phyloP scores from a whole-genome alignment of 164 flowering plant species.

The Buxus sempervirens region DNA sequence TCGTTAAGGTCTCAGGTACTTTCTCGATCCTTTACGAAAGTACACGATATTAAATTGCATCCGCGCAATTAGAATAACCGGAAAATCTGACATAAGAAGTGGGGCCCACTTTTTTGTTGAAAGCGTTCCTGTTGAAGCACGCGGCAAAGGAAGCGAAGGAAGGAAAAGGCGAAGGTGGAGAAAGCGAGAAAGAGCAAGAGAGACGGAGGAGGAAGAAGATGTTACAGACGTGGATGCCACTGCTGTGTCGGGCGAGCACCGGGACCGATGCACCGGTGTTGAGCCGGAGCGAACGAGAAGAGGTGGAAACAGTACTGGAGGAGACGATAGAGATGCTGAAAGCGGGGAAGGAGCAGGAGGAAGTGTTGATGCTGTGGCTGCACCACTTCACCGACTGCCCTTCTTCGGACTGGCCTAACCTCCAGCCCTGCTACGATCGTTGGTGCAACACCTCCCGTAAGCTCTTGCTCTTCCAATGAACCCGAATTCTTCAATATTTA shows the following conservation, averaged over 20 bases:
- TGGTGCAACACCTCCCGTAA: slow-evolving; percentile 72
- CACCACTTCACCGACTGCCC: slow-evolving; percentile 62
- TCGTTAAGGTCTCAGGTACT: slow-evolving; percentile 65
- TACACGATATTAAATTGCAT: too few relatives aligned
- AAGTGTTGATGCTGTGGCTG: slow-evolving; percentile 72
- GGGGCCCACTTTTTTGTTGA: not conserved
- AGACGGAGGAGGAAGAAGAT: slow-evolving; percentile 41
- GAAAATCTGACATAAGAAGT: too few relatives aligned
- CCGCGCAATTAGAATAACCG: too few relatives aligned
- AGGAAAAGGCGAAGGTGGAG: slow-evolving; percentile 24
- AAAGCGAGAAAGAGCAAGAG: slow-evolving; percentile 12
- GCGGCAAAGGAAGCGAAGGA: slow-evolving; percentile 44
- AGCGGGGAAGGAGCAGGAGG: slow-evolving; percentile 29
- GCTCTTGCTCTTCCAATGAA: slow-evolving; percentile 31
- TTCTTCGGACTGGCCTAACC: slow-evolving; percentile 85
- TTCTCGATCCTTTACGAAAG: too few relatives aligned
- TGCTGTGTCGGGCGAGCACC: slow-evolving; percentile 70
- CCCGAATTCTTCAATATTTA: not conserved
- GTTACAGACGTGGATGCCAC: slow-evolving; percentile 74
- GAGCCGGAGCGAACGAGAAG: slow-evolving; percentile 47
- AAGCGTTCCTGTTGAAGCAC: slow-evolving; percentile 70
- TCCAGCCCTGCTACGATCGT: slow-evolving; percentile 53
- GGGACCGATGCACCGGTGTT: slow-evolving; percentile 61
- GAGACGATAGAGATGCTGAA: slow-evolving; percentile 42
- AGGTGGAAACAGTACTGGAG: slow-evolving; percentile 56